phyloP scores from a whole-genome alignment of 768 basidiomycete genomes.

The Tricholoma matsutake region DNA sequence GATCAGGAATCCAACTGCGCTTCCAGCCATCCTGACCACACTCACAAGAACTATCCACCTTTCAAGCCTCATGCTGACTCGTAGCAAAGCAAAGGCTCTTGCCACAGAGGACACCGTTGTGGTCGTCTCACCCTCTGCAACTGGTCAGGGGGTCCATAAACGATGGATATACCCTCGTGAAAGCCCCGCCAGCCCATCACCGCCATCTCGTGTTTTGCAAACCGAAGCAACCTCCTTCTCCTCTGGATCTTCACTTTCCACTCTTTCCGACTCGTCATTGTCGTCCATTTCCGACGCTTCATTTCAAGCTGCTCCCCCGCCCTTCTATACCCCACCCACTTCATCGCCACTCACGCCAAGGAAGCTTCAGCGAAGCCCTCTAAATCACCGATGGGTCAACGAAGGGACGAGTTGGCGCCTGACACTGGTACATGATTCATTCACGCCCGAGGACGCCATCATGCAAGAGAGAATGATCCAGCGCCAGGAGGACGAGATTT shows the following conservation, averaged over 20 bases:
- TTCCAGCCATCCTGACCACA: not conserved
- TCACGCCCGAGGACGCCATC: not conserved
- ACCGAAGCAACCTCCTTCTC: not conserved
- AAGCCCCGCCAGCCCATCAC: not conserved
- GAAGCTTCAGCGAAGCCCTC: slow-evolving; percentile 2
- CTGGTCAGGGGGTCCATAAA: slow-evolving; percentile 6
- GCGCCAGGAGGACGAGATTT: not conserved
- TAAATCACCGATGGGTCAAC: not conserved
- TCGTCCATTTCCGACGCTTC: slow-evolving; percentile 1
- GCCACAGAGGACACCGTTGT: not conserved
- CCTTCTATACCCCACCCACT: not conserved
- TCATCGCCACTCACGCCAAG: not conserved
- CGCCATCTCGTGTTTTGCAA: not conserved
- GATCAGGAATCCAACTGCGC: not conserved
- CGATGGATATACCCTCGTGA: slow-evolving; percentile 7
- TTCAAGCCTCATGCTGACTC: not conserved
- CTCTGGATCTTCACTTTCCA: not conserved
- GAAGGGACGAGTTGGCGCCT: slow-evolving; percentile 1
- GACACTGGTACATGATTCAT: not conserved
- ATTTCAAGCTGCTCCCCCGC: not conserved
- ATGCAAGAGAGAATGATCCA: not conserved
- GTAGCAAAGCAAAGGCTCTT: slow-evolving; percentile 1
- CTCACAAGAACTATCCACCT: not conserved
- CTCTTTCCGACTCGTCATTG: not conserved
- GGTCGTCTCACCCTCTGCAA: slow-evolving; percentile 8